Conservation (phyloP, 2,329 filamentous ascomycete genomes). For the Cladorrhinum sp. region DNA sequence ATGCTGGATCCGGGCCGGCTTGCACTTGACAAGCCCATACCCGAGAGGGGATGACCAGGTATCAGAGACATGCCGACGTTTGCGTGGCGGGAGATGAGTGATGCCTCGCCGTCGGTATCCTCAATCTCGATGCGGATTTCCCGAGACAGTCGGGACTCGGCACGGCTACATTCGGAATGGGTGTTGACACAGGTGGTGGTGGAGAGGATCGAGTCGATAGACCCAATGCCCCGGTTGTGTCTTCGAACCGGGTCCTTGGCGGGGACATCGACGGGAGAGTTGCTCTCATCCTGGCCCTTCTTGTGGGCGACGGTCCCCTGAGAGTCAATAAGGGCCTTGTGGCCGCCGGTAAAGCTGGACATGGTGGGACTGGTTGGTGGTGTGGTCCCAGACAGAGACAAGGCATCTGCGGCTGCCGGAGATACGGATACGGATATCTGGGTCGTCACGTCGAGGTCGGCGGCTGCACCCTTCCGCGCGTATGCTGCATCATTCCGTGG, state of each 20-base stretch:
- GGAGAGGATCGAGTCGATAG: constrained; percentile 28
- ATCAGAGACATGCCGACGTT: constrained; percentile 12
- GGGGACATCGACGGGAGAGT: not conserved
- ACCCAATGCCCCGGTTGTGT: constrained; percentile 26
- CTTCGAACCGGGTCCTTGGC: constrained; percentile 19
- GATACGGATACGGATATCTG: constrained; percentile 4
- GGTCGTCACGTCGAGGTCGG: constrained; percentile 14
- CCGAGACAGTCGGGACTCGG: constrained; percentile 25
- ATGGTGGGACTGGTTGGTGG: constrained; percentile 27
- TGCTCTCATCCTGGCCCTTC: constrained; percentile 11
- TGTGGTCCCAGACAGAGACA: constrained; percentile 27
- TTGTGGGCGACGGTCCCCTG: constrained; percentile 11
- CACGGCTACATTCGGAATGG: constrained; percentile 27
- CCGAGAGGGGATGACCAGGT: constrained; percentile 1
- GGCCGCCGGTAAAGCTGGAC: constrained; percentile 14
- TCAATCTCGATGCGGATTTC: constrained; percentile 21
- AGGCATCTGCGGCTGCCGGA: constrained; percentile 18
- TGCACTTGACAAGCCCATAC: constrained; percentile 10
- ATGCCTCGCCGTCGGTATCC: constrained; percentile 12
- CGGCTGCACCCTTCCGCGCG: constrained; percentile 23
- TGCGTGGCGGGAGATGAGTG: constrained; percentile 9
- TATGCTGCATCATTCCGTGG: constrained; percentile 21
- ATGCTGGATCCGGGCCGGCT: not conserved
- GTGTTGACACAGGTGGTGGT: constrained; percentile 29
- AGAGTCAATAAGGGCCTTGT: constrained; percentile 16